Evolutionary conservation across 2,329 filamentous ascomycete genomes (phyloP).

Genomic region (Fusarium haematococcum): DNA sequence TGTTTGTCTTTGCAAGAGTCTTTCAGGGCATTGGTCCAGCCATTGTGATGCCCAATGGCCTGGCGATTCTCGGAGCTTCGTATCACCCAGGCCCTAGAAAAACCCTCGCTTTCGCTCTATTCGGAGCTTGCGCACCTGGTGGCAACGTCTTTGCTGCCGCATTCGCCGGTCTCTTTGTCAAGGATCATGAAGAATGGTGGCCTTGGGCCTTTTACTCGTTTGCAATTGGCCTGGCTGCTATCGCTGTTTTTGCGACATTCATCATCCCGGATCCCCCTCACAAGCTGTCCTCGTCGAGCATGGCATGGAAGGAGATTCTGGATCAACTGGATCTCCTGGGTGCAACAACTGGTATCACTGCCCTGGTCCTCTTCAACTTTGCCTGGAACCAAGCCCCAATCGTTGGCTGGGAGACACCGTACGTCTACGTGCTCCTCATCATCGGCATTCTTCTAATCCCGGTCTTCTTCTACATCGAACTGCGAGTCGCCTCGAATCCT

Average conservation of each 20-base stretch:
- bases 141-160: conserved; percentile 58
- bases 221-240: conserved; percentile 49
- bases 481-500: conserved; percentile 59
- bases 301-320: conserved; percentile 36
- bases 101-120: conserved; percentile 68
- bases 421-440: conserved; percentile 68
- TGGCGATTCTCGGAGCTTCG: conserved; percentile 70
- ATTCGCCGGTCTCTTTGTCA: conserved; percentile 55
- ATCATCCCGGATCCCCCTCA: conserved; percentile 50
- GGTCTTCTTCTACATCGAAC: conserved; percentile 69
- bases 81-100: conserved; percentile 69
- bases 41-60: conserved; percentile 71
- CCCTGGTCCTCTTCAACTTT: conserved; percentile 73
- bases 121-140: conserved; percentile 59
- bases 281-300: conserved; percentile 17
- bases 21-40: conserved; percentile 73
- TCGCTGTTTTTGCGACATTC: conserved; percentile 48
- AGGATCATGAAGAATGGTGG: conserved; percentile 56
- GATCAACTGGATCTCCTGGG: conserved; percentile 55
- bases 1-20: conserved; percentile 65
- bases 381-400: conserved; percentile 74
- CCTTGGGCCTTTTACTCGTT: conserved; percentile 61
- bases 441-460: conserved; percentile 66
- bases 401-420: conserved; percentile 67
- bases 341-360: conserved; percentile 60